Percentiles rank a stretch among this genome's conserved stretches.
Evolutionary conservation across 129 eudicot species (phyloP).

Genomic region (Lactuca saligna): DNA sequence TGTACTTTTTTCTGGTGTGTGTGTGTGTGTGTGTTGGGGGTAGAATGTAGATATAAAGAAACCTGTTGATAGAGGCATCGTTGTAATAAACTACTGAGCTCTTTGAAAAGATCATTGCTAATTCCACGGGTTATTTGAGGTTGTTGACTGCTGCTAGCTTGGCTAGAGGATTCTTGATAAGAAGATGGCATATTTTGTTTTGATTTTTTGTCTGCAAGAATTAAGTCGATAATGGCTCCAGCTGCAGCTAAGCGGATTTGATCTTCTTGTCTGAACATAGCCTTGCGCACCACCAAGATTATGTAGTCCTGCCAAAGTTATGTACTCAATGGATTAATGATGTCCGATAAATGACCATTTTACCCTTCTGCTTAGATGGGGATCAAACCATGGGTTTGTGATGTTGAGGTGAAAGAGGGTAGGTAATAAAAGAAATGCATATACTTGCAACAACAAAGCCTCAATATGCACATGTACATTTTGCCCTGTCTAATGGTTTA

Average conservation of each 20-base stretch:
- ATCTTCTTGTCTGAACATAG: slow-evolving; percentile 78
- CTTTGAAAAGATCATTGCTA: slow-evolving; percentile 62
- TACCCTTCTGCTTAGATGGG: too few relatives aligned
- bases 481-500: too few relatives aligned
- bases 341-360: too few relatives aligned
- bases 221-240: slow-evolving; percentile 52
- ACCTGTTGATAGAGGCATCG: slow-evolving; percentile 87
- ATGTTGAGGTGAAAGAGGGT: too few relatives aligned
- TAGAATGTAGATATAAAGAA: background rate
- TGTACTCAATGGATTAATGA: too few relatives aligned
- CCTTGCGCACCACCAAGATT: slow-evolving; percentile 74
- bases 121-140: slow-evolving; percentile 44
- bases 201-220: slow-evolving; percentile 55
- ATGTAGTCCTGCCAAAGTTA: slow-evolving; percentile 47
- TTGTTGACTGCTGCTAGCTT: slow-evolving; percentile 82
- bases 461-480: too few relatives aligned
- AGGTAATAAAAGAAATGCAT: too few relatives aligned
- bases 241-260: slow-evolving; percentile 69
- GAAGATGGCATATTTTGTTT: slow-evolving; percentile 42
- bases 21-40: background rate
- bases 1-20: background rate
- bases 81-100: slow-evolving; percentile 73
- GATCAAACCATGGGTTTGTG: too few relatives aligned
- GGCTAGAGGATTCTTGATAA: slow-evolving; percentile 77
- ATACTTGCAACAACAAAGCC: too few relatives aligned